Evolutionary conservation across 441 rosid species (phyloP).

Genomic region (Iberis amara): DNA sequence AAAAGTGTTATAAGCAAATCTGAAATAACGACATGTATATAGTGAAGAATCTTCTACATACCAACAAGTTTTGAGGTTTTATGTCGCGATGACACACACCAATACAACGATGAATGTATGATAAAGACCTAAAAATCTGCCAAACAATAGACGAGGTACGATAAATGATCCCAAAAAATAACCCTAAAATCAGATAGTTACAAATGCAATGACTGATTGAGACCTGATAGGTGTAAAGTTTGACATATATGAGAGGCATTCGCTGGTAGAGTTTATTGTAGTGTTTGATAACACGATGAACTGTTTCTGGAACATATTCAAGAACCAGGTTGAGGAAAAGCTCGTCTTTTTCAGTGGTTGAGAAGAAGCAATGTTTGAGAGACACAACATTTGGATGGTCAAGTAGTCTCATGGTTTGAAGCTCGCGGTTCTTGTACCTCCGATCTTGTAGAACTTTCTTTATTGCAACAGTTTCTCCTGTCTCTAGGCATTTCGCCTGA

Average conservation of each 20-base stretch:
- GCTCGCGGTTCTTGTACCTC: neutral
- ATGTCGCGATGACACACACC: neutral
- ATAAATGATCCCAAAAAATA: neutral
- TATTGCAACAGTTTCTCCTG: neutral
- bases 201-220: neutral
- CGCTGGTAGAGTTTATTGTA: conserved; percentile 84
- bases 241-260: conserved; percentile 87
- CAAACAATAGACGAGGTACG: conserved; percentile 1
- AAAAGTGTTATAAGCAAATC: no score
- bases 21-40: no score
- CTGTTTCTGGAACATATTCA: conserved; percentile 96
- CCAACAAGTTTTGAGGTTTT: conserved; percentile 58
- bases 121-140: conserved; percentile 87
- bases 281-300: conserved; percentile 88
- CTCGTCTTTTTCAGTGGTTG: conserved; percentile 87
- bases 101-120: conserved; percentile 67
- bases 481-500: neutral
- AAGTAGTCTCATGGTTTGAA: neutral
- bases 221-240: conserved; percentile 27
- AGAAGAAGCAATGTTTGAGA: conserved; percentile 91
- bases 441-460: neutral
- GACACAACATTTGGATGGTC: conserved; percentile 83
- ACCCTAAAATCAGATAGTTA: neutral
- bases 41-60: no score
- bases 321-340: conserved; percentile 32